Conservation (phyloP, 2,329 filamentous ascomycete genomes). For the Tolypocladium nubicola region DNA sequence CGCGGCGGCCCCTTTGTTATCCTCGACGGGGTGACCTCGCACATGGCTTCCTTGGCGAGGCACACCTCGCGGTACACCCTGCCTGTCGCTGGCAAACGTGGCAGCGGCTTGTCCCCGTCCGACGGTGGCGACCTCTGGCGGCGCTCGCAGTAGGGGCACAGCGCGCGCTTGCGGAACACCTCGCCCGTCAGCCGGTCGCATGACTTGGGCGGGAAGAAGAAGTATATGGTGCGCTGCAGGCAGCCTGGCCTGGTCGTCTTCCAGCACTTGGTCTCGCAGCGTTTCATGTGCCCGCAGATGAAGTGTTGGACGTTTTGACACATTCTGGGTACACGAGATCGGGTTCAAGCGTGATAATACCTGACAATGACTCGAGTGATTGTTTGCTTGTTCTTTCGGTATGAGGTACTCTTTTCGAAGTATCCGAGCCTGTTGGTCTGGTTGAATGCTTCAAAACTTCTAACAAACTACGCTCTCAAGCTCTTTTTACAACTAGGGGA, state of each 20-base stretch:
- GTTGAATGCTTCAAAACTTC: too few relatives aligned
- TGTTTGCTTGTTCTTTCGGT: not conserved
- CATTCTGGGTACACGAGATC: slow-evolving; percentile 4
- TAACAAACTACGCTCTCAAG: not conserved
- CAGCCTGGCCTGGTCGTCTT: not conserved
- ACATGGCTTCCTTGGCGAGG: not conserved
- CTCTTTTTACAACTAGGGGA: not conserved
- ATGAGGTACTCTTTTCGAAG: not conserved
- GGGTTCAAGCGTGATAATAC: not conserved
- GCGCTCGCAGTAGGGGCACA: not conserved
- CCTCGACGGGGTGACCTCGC: not conserved
- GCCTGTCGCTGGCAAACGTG: not conserved
- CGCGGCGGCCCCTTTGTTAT: not conserved
- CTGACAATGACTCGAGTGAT: not conserved
- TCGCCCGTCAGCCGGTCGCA: not conserved
- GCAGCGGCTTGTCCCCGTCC: not conserved
- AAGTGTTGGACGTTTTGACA: slow-evolving; percentile 11
- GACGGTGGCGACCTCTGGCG: not conserved
- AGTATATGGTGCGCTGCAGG: not conserved
- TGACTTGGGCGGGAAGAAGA: slow-evolving; percentile 1
- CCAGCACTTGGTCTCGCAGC: not conserved
- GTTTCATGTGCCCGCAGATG: slow-evolving; percentile 11
- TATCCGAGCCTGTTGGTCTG: too few relatives aligned
- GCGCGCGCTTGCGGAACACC: not conserved
- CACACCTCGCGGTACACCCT: not conserved